Evolutionary conservation across 305 asterid species (phyloP), one percentile per base, ranked within the genome.

Genomic region (Solanum hybrid): DNA sequence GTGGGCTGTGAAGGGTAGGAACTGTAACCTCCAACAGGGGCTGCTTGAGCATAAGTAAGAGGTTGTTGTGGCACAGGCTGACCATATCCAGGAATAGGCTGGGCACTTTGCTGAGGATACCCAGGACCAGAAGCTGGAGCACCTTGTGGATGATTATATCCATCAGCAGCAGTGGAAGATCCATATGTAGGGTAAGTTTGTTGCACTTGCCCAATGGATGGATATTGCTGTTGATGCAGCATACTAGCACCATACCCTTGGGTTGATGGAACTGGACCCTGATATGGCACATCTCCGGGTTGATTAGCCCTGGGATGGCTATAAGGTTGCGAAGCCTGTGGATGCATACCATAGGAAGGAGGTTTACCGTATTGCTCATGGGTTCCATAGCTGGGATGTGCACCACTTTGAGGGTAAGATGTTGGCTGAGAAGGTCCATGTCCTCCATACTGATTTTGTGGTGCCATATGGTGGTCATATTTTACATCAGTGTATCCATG

Each of bases 321-420:
- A 70, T 96, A 97, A 78, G 97, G 91, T 89, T 95, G 98, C 88
- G 96, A 93, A 86, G 73, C 94, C 89, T 93, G 98, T 32, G 93
- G 94, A 88, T 93, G 97, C 97, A 95, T 89, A 78, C 94, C 94
- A 38, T 94, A 94, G 61, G 93, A 87, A 68, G 97, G 94, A 80
- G 97, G 96, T 92, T 95, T 96, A 89, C 96, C 93, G 12, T 97
- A 95, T 68, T 94, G 99, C 81, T 97, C 99, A 10, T 92, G 97
- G 33, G 92, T 92, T 85, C 95, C 96, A 78, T 95, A 95, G 33
- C 97, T 97, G 20, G 94, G 92, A 76, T 94, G 94, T n/a, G 92
- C 65, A 79, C 95, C 94, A 86, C 96, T 94, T 89, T 95, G 98
- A 80, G 94, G 92, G 87, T 95, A 96, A 79, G 96, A 92, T 10